A percentile compares a stretch with the other conserved stretches of the same genome.
These are phyloP conservation scores for Kalanchoe fedtschenkoi DNA, from an alignment of 164 flowering plant species.

Conservation along the genomic window DNA sequence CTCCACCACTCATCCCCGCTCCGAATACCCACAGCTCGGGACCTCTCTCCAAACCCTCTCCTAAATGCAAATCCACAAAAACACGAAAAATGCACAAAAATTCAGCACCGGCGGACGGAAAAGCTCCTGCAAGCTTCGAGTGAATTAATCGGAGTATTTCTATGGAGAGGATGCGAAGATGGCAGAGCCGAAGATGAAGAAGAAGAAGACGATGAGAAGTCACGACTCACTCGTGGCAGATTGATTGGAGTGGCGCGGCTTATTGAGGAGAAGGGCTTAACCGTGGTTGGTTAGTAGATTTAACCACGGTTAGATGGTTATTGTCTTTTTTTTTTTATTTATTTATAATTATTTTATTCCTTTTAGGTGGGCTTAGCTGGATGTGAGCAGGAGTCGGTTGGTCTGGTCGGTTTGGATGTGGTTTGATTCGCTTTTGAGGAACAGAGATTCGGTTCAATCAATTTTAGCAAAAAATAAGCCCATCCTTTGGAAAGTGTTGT, in stretches of 20 bases:
- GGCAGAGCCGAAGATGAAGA: not conserved
- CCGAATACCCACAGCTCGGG: not conserved
- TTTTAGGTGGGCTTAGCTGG: not conserved
- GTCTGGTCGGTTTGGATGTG: conserved; percentile 1
- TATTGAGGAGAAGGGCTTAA: not conserved
- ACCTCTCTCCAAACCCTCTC: too few relatives aligned
- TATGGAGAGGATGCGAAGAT: not conserved
- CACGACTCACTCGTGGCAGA: conserved; percentile 1
- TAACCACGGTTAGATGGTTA: not conserved
- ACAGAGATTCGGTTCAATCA: conserved; percentile 4
- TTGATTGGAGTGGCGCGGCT: not conserved
- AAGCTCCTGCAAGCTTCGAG: not conserved
- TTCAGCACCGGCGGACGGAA: not conserved
- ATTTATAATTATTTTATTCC: not conserved
- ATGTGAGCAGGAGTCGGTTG: not conserved
- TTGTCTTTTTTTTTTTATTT: not conserved
- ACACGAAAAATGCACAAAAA: too few relatives aligned
- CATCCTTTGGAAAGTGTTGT: too few relatives aligned
- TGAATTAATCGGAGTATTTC: too few relatives aligned
- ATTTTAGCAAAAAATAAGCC: not conserved
- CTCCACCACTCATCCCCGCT: not conserved
- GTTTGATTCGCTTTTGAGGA: not conserved
- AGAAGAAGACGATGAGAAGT: not conserved
- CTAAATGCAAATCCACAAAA: too few relatives aligned
- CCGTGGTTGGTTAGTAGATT: not conserved